These are phyloP conservation scores for Rostrohypoxylon terebratum DNA, from an alignment of 495 filamentous ascomycete species.

Conservation along the genomic window DNA sequence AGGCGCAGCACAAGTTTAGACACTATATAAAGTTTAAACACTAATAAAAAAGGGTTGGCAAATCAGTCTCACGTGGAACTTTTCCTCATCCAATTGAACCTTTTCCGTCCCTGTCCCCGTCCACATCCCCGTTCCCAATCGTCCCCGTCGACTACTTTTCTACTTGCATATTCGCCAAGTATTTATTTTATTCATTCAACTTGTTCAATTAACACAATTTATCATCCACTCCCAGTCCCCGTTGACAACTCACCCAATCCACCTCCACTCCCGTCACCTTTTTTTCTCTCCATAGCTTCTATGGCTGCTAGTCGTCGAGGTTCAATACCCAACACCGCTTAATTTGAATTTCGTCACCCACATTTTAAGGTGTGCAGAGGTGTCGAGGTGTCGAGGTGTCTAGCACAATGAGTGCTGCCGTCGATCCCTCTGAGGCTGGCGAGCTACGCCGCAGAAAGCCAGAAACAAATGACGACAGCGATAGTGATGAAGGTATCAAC, in stretches of 20 bases:
- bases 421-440: constrained; percentile 29
- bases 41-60: background rate
- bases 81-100: constrained; percentile 25
- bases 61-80: constrained; percentile 35
- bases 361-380: background rate
- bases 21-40: too few relatives aligned
- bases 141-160: constrained; percentile 7
- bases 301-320: constrained; percentile 46
- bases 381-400: constrained; percentile 7
- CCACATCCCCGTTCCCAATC: background rate
- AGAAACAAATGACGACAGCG: constrained; percentile 12
- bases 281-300: constrained; percentile 7
- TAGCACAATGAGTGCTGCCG: constrained; percentile 33
- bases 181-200: background rate
- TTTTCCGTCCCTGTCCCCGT: background rate
- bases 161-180: constrained; percentile 26
- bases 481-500: constrained; percentile 33
- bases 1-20: background rate
- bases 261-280: background rate
- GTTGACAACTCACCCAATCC: constrained; percentile 13
- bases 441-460: constrained; percentile 42
- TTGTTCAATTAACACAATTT: background rate
- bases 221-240: background rate
- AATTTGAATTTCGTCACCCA: constrained; percentile 12
- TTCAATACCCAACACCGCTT: constrained; percentile 24